These are phyloP conservation scores for Penicillium palitans DNA, from an alignment of 2,329 filamentous ascomycete species.

Conservation along the genomic window DNA sequence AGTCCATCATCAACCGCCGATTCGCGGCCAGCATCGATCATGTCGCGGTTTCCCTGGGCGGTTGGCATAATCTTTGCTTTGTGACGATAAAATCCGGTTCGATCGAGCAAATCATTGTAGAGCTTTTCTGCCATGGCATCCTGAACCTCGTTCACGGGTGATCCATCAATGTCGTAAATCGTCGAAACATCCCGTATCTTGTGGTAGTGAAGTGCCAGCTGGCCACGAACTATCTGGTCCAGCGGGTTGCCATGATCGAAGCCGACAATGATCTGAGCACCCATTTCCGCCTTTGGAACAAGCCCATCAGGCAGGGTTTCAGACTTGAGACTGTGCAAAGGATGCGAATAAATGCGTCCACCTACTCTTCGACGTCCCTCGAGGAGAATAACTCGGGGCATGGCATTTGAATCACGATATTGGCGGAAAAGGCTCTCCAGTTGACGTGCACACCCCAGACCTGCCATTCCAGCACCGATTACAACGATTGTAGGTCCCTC, in stretches of 20 bases:
- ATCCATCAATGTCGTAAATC: constrained; percentile 71
- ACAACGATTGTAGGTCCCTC: constrained; percentile 74
- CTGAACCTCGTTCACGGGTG: constrained; percentile 70
- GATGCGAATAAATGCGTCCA: constrained; percentile 88
- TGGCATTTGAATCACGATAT: constrained; percentile 67
- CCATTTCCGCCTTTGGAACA: constrained; percentile 87
- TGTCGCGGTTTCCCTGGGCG: constrained; percentile 76
- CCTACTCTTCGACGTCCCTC: constrained; percentile 87
- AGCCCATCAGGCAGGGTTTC: constrained; percentile 54
- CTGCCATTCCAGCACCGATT: constrained; percentile 91
- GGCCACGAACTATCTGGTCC: constrained; percentile 85
- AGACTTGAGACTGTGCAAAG: constrained; percentile 60
- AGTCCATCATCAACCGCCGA: constrained; percentile 67
- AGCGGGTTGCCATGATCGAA: constrained; percentile 95
- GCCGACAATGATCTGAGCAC: constrained; percentile 96
- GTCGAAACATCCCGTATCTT: constrained; percentile 76
- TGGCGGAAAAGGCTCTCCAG: constrained; percentile 83
- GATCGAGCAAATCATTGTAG: constrained; percentile 91
- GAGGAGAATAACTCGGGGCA: constrained; percentile 73
- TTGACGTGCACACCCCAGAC: constrained; percentile 87
- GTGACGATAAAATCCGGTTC: constrained; percentile 86
- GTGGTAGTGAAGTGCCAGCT: constrained; percentile 84
- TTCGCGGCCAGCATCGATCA: constrained; percentile 82
- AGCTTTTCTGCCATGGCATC: constrained; percentile 86
- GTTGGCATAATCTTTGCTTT: constrained; percentile 69